phyloP scores from a whole-genome alignment of 2,329 filamentous ascomycete genomes.

The Alternaria brassicicola region DNA sequence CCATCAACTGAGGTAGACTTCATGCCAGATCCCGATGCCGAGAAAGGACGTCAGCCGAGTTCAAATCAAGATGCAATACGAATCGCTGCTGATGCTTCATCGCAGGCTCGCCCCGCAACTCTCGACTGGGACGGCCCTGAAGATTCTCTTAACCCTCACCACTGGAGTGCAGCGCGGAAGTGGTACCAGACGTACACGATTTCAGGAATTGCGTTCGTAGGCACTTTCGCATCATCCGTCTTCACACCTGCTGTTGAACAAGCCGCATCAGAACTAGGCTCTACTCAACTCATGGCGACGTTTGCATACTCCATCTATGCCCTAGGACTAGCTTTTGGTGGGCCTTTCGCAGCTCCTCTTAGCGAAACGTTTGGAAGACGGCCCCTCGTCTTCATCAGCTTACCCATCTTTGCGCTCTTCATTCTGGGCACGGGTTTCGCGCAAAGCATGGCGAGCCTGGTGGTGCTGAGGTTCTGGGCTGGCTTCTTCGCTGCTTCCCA shows the following conservation, averaged over 20 bases:
- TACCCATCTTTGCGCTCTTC: conserved; percentile 66
- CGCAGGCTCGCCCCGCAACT: conserved; percentile 2
- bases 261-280: conserved; percentile 22
- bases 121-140: conserved; percentile 19
- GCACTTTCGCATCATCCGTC: conserved; percentile 15
- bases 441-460: conserved; percentile 71
- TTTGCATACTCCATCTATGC: conserved; percentile 32
- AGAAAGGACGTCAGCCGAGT: neutral
- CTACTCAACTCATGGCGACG: conserved; percentile 23
- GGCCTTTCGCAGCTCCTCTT: conserved; percentile 73
- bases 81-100: neutral
- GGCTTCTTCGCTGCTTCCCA: conserved; percentile 39
- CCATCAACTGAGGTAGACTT: neutral
- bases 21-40: neutral
- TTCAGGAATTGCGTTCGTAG: conserved; percentile 15
- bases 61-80: neutral
- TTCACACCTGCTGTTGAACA: conserved; percentile 18
- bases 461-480: conserved; percentile 66
- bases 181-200: conserved; percentile 20
- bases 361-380: conserved; percentile 73
- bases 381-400: conserved; percentile 71
- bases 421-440: conserved; percentile 51
- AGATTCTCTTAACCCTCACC: conserved; percentile 20
- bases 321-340: conserved; percentile 68
- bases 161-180: conserved; percentile 17